Evolutionary conservation across 2,329 filamentous ascomycete genomes (phyloP).

Genomic region (Clonostachys chloroleuca): DNA sequence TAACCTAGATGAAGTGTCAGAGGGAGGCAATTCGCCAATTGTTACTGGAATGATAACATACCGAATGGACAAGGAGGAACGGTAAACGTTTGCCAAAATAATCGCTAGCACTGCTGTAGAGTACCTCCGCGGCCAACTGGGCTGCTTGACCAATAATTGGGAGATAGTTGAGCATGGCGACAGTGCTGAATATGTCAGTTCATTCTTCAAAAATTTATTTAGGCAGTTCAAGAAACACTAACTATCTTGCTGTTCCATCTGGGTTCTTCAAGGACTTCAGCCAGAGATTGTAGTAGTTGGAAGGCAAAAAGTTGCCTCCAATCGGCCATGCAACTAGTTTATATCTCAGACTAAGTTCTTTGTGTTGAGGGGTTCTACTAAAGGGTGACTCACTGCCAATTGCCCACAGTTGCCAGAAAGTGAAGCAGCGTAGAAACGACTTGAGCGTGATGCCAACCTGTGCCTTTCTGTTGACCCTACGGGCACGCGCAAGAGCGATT

Average conservation of each 20-base stretch:
- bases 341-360: background rate
- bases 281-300: background rate
- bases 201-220: background rate
- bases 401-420: background rate
- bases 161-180: background rate
- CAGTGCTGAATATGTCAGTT: background rate
- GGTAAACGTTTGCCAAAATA: background rate
- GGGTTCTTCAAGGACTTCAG: background rate
- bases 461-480: background rate
- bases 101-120: background rate
- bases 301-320: background rate
- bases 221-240: background rate
- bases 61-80: background rate
- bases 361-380: background rate
- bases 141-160: background rate
- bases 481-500: background rate
- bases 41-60: background rate
- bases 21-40: too few relatives aligned
- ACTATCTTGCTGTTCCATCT: background rate
- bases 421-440: background rate
- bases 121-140: background rate
- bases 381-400: background rate
- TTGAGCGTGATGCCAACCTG: background rate
- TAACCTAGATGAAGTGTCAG: background rate
- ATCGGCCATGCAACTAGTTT: background rate